These are phyloP conservation scores for Rhizopogon salebrosus DNA, from an alignment of 768 basidiomycete genomes.

Conservation along the genomic window DNA sequence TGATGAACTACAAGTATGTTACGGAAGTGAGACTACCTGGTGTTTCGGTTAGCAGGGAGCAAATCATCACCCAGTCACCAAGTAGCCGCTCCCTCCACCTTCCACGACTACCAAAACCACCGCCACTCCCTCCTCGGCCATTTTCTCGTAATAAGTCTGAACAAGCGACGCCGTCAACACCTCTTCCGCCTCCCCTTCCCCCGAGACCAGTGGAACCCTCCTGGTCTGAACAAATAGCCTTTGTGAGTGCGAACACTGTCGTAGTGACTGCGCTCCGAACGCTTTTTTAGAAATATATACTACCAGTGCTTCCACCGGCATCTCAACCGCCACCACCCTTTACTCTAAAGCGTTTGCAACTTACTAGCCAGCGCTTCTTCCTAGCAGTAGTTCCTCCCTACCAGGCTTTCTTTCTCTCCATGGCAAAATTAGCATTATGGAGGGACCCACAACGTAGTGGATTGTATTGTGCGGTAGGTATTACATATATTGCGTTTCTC, in stretches of 20 bases:
- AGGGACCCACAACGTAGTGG: slow-evolving; percentile 41
- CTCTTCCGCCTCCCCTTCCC: not conserved
- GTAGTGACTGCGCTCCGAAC: slow-evolving; percentile 8
- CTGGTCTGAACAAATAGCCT: slow-evolving; percentile 21
- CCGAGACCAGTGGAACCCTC: slow-evolving; percentile 13
- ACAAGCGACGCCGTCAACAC: not conserved
- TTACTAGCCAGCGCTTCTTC: slow-evolving; percentile 51
- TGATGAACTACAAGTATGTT: slow-evolving; percentile 41
- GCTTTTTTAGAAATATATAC: slow-evolving; percentile 31
- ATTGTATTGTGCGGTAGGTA: slow-evolving; percentile 46
- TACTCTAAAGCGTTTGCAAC: slow-evolving; percentile 46
- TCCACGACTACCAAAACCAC: not conserved
- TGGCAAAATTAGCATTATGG: slow-evolving; percentile 51
- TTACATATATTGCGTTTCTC: not conserved
- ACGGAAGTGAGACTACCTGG: slow-evolving; percentile 44
- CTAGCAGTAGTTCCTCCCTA: slow-evolving; percentile 48
- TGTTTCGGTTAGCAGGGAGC: slow-evolving; percentile 19
- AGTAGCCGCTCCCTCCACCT: not conserved
- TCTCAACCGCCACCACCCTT: slow-evolving; percentile 40
- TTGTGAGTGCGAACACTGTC: slow-evolving; percentile 15
- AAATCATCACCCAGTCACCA: slow-evolving; percentile 6
- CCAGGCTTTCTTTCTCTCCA: slow-evolving; percentile 33
- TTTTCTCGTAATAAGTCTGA: not conserved
- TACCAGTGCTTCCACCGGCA: slow-evolving; percentile 43
- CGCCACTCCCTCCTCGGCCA: not conserved